Percentiles rank a stretch among this genome's conserved stretches.
Evolutionary conservation across 805 yeast genomes (phyloP).

Genomic region (Saturnispora mendoncae): DNA sequence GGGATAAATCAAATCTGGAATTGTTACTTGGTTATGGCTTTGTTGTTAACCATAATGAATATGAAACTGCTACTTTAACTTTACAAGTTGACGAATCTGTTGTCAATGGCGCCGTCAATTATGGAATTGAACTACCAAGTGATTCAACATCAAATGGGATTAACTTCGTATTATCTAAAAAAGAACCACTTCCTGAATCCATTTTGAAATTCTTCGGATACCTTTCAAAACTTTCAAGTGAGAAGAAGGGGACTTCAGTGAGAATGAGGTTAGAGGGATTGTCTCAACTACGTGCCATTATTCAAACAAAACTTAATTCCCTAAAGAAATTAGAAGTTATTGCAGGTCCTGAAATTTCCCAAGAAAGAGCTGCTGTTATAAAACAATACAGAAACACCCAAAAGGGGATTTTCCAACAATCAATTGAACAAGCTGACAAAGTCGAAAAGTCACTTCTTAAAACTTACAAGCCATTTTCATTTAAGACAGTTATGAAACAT

Average conservation of each 20-base stretch:
- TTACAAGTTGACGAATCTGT: constrained; percentile 40
- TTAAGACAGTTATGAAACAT: constrained; percentile 36
- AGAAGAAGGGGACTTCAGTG: constrained; percentile 33
- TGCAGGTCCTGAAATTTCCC: constrained; percentile 17
- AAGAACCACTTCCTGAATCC: constrained; percentile 29
- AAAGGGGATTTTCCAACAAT: constrained; percentile 34
- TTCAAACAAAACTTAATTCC: constrained; percentile 40
- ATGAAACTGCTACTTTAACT: constrained; percentile 51
- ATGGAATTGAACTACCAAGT: constrained; percentile 35
- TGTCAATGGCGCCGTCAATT: constrained; percentile 23
- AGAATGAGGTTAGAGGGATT: constrained; percentile 57
- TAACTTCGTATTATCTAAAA: constrained; percentile 31
- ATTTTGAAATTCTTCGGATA: constrained; percentile 47
- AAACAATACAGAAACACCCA: constrained; percentile 43
- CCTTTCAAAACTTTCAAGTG: constrained; percentile 43
- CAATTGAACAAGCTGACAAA: constrained; percentile 37
- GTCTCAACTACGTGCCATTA: constrained; percentile 41
- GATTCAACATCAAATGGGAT: constrained; percentile 29
- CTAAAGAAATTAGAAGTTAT: constrained; percentile 29
- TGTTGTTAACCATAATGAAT: constrained; percentile 40
- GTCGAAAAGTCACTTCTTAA: constrained; percentile 39
- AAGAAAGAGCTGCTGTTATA: constrained; percentile 26
- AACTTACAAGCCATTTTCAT: constrained; percentile 42
- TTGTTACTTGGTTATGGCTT: constrained; percentile 76
- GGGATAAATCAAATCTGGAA: constrained; percentile 57